Base-by-base conservation (phyloP, 768 basidiomycete species). In the Auricularia sp. region DNA sequence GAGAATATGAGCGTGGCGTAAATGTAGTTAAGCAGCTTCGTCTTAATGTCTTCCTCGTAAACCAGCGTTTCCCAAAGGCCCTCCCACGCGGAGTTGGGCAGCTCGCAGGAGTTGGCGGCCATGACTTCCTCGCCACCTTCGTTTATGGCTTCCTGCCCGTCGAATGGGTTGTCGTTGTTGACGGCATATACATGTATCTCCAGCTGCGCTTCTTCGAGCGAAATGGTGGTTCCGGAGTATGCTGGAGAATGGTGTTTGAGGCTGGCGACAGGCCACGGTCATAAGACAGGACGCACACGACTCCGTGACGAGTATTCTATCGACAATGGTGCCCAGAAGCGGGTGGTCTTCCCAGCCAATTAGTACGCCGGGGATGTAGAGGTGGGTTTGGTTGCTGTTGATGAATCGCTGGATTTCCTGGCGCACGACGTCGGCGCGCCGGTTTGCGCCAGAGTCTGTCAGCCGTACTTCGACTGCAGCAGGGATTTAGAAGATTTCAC, bases 41-140 rank as follows among this genome's bases (percentile, higher is more conserved):
- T 77, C 75, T 98, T 99, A 71, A 98, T 86, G 72, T 89, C 82
- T 66, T 84, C 83, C 36, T 85, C 83, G 74, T 96, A 99, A 72
- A 98, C 89, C 69, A 99, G 74, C 61, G 88, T 90, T 62, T 89
- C 89, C 97, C 97, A 98, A 16, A 98, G 77, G 1, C 96, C 94
- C 66, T 98, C 96, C 81, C 91, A 88, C 47, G 80, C 82, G 67
- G 80, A 74, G 67, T 88, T 89, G 1, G 97, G 97, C 58, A 99
- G 81, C 64, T 95, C 90, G 72, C 90, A 90, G 21, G 98, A 88
- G 65, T 84, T 90, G 1, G 95, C 97, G 11, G 96, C 92, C 78
- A 89, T 89, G 0, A 92, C 86, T 62, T 87, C 85, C 66, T 88
- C 86, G 54, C 87, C 90, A 24, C 80, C 81, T 24, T 89, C 89